Conservation (phyloP, 306 rosid species). For the Prunus mira region DNA sequence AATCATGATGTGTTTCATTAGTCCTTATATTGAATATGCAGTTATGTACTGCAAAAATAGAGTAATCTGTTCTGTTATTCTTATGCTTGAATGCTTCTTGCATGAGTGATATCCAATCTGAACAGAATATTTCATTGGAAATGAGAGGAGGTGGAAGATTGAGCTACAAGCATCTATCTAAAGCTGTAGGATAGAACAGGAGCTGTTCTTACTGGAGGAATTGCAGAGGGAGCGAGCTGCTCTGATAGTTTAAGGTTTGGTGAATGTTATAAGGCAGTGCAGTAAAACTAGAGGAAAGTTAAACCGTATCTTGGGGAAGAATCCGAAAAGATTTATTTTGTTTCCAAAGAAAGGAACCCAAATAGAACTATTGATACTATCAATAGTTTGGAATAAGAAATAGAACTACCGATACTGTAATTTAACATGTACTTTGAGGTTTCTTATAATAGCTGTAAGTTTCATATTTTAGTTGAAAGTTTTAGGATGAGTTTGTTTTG, state of each 20-base stretch:
- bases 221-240: neutral
- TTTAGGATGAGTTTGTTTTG: neutral
- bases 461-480: neutral
- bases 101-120: neutral
- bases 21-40: neutral
- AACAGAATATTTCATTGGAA: neutral
- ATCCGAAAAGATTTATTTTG: neutral
- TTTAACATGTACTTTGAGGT: neutral
- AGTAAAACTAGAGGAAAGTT: neutral
- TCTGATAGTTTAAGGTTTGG: neutral
- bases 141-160: neutral
- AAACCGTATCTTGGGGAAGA: neutral
- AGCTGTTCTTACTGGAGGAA: neutral
- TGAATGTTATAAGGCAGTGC: neutral
- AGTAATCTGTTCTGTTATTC: neutral
- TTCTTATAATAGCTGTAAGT: neutral
- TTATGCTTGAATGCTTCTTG: neutral
- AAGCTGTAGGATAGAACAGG: neutral
- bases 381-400: too few species aligned
- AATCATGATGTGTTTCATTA: neutral
- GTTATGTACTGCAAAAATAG: neutral
- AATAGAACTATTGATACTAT: neutral
- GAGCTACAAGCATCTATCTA: neutral
- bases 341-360: neutral
- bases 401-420: neutral